phyloP scores from a whole-genome alignment of 768 basidiomycete species.

The Lentinula sp. region DNA sequence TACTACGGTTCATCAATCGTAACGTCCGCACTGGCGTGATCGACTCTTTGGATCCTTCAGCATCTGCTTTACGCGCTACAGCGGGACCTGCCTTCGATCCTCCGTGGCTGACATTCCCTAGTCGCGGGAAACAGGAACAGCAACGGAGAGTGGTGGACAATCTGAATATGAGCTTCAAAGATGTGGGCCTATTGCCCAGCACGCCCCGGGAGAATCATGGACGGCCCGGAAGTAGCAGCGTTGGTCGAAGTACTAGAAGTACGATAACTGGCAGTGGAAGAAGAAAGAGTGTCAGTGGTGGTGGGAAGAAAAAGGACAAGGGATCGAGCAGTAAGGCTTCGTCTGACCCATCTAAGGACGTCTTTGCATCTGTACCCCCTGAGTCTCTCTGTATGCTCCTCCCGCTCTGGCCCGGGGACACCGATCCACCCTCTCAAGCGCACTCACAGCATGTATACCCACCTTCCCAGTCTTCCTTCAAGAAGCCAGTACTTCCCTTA shows the following conservation, averaged over 20 bases:
- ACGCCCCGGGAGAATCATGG: conserved; percentile 11
- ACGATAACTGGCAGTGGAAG: conserved; percentile 19
- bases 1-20: not conserved
- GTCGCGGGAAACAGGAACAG: conserved; percentile 61
- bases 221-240: not conserved
- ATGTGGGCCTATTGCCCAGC: conserved; percentile 70
- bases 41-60: not conserved
- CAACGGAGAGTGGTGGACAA: conserved; percentile 63
- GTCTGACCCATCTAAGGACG: conserved; percentile 2
- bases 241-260: conserved; percentile 10
- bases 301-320: conserved; percentile 15
- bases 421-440: conserved; percentile 36
- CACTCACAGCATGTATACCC: conserved; percentile 6
- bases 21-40: conserved; percentile 1
- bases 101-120: conserved; percentile 63
- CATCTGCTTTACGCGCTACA: conserved; percentile 1
- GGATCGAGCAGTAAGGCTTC: not conserved
- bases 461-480: conserved; percentile 15
- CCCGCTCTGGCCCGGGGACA: conserved; percentile 79
- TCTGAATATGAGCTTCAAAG: conserved; percentile 71
- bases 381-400: conserved; percentile 80
- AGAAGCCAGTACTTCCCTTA: conserved; percentile 33
- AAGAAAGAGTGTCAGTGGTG: conserved; percentile 16
- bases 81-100: conserved; percentile 17
- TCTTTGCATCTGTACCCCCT: conserved; percentile 50